Percentiles rank a stretch among this genome's conserved stretches.
Conservation (phyloP, 2,329 filamentous ascomycete genomes). For the Diatrype stigma region DNA sequence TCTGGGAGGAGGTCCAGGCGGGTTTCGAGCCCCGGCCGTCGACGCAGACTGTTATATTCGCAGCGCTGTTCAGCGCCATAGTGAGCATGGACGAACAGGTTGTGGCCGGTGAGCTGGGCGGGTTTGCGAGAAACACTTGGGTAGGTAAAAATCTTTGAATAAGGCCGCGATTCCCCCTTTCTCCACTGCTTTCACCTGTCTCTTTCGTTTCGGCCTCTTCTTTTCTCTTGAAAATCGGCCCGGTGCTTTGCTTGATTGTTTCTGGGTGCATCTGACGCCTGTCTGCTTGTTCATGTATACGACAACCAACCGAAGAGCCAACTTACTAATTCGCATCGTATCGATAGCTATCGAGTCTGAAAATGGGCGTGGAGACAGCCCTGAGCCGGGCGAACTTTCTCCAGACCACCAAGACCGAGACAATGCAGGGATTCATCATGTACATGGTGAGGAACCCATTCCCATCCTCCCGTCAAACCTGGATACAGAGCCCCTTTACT, state of each 20-base stretch:
- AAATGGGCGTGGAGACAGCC: conserved; percentile 62
- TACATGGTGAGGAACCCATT: conserved; percentile 62
- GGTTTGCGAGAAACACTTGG: conserved; percentile 49
- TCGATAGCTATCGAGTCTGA: conserved; percentile 45
- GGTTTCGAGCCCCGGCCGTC: conserved; percentile 60
- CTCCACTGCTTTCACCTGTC: background rate
- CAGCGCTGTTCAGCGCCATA: conserved; percentile 64
- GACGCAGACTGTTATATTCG: conserved; percentile 65
- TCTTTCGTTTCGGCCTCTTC: too few species aligned
- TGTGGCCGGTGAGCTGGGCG: conserved; percentile 49
- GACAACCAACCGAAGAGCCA: too few species aligned
- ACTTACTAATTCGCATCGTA: background rate
- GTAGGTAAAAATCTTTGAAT: conserved; percentile 33
- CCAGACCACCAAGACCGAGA: conserved; percentile 66
- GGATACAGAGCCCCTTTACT: too few species aligned
- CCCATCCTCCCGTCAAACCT: too few species aligned
- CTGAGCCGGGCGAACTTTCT: conserved; percentile 67
- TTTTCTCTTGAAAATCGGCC: too few species aligned
- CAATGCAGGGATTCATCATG: conserved; percentile 72
- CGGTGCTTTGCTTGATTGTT: too few species aligned
- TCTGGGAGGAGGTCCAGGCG: conserved; percentile 59
- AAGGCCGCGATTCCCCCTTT: background rate
- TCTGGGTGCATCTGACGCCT: too few species aligned
- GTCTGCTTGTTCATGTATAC: too few species aligned
- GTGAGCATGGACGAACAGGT: conserved; percentile 59